Base-by-base conservation (phyloP, 2,329 filamentous ascomycete genomes). In the Sclerotinia spermophila region DNA sequence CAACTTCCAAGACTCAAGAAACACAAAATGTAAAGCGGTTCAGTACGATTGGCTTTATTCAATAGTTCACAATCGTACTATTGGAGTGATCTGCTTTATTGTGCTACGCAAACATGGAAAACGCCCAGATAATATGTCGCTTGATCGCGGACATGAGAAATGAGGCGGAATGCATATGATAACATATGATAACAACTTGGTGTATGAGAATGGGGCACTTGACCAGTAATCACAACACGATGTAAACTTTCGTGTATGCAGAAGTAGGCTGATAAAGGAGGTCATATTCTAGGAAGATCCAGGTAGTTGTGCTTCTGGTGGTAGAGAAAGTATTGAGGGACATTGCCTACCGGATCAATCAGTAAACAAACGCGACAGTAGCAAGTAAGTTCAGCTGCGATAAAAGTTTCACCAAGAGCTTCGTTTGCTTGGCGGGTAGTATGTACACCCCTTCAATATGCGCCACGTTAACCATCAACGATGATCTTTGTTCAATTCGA, bases 31-130 rank as follows among this genome's bases (percentile, higher is more conserved):
- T 33, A n/a, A 30, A 66, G n/a, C 6, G 17, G 17, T 24, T 53
- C 15, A 13, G n/a, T 30, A 45, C n/a, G 24, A 55, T 30, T 55
- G 45, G 48, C 35, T 40, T 17, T 21, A 27, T 7, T 66, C 3
- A 13, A 66, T 53, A 19, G 38, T 40, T 10, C 33, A 48, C 5
- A 66, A 5, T 33, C 42, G 45, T 53, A 27, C 17, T 24, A 53
- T n/a, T 15, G 35, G 15, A 53, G 38, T 21, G 45, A 65, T 53
- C 62, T 53, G n/a, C 45, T 45, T 33, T 40, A 66, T 66, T 10
- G 33, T 66, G n/a, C 62, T 30, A 66, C 62, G 62, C 62, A 66
- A 55, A 66, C 62, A 66, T 42, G n/a, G 11, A 40, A 30, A 30
- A 24, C 17, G n/a, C 17, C n/a, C 45, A 30, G 45, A 30, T 30